Conservation (phyloP, 2,329 filamentous ascomycete species). For the Myrmaecium sp. region DNA sequence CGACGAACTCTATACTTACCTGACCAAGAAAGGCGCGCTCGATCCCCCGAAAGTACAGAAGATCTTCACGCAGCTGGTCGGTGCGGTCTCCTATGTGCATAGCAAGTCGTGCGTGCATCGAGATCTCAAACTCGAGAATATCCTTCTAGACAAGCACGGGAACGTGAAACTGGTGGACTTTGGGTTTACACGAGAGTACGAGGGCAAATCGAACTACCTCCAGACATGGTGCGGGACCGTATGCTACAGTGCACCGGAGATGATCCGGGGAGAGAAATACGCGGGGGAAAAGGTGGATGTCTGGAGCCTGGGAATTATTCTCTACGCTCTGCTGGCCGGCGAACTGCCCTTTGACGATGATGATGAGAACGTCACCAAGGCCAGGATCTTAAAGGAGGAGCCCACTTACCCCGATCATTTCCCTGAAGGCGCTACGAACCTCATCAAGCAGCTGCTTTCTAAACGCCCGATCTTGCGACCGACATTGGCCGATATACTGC, state of each 20-base stretch:
- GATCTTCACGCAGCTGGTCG: constrained; percentile 90
- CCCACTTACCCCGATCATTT: constrained; percentile 71
- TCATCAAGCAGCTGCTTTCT: constrained; percentile 69
- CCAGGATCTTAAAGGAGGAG: constrained; percentile 69
- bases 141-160: constrained; percentile 86
- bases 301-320: constrained; percentile 75
- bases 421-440: constrained; percentile 55
- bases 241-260: constrained; percentile 94
- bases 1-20: constrained; percentile 93
- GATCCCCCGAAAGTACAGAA: constrained; percentile 77
- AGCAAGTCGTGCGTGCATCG: constrained; percentile 90
- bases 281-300: constrained; percentile 96
- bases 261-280: constrained; percentile 97
- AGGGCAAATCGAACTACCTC: constrained; percentile 82
- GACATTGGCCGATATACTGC: constrained; percentile 66
- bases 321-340: constrained; percentile 67
- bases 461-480: constrained; percentile 79
- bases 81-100: constrained; percentile 89
- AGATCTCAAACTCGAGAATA: constrained; percentile 92
- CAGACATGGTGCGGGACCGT: constrained; percentile 97
- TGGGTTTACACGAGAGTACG: constrained; percentile 93
- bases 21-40: constrained; percentile 72
- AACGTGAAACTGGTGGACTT: constrained; percentile 98
- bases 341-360: constrained; percentile 94
- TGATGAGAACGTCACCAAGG: constrained; percentile 73